Evolutionary conservation across 306 rosid genomes (phyloP), one percentile per base, ranked within the genome.

Genomic region (Pterocarpus santalinus): DNA sequence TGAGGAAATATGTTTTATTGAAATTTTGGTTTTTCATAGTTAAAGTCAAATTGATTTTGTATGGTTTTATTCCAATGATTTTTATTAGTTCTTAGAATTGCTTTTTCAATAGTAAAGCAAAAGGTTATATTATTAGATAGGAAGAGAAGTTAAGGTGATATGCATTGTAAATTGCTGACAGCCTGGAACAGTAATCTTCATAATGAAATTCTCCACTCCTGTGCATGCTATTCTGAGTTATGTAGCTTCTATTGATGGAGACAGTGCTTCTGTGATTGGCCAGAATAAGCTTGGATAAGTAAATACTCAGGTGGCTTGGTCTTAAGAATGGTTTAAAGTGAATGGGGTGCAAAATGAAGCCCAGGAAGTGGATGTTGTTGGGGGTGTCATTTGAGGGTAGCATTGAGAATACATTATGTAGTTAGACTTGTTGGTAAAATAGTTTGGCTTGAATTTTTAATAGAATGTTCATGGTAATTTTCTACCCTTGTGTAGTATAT

Each of bases 21-120:
- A 75, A 35, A 36, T 77, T 52, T 33, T 70, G 69, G 8, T 77
- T 82, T 55, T 70, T 52, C 53, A 39, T 70, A 9, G 56, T 39
- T 53, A 51, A 49, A 58, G 41, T 38, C 41, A 38, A 38, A 38
- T 6, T 38, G 41, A 38, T 38, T 38, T 67, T 68, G 32, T 44
- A 5, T 49, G 11, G 60, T 69, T 30, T 43, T 41, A 72, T 73
- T 28, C 38, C 34, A 35, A 72, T 38, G 49, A 63, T 63, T 39
- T n/a, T 51, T 22, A 32, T 53, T 35, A 63, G 14, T 64, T 36
- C 61, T 71, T 35, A 14, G 35, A 49, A 16, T 60, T 61, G 51
- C 5, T 57, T 73, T 22, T 39, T 13, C 15, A 57, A 56, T 17
- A 9, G 38, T 49, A 34, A 3, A 6, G 9, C 68, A 22, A 39